Evolutionary conservation across 2,329 filamentous ascomycete species (phyloP), one percentile per base, ranked within the genome.

Genomic region (Aspergillus sp.): DNA sequence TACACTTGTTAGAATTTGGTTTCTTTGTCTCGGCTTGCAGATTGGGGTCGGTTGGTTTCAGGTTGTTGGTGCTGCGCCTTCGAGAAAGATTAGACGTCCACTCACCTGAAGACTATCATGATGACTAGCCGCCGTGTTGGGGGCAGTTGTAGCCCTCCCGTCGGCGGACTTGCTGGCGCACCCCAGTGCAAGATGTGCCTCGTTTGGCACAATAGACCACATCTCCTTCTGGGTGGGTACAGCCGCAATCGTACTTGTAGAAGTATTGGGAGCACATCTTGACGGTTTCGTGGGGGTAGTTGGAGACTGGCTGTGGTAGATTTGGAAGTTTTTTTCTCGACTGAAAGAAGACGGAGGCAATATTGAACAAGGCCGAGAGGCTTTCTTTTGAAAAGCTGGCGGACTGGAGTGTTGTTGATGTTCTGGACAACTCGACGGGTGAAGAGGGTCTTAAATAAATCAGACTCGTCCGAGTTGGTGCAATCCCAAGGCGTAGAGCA

Each of bases 201-300:
- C 67, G 63, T 56, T 69, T 68, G 30, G 69, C 70, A 57, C 73
- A 75, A 48, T 63, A 64, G 34, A 75, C 71, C 4, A 73, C 64
- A n/a, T 68, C 70, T 4, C 63, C 69, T 53, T 74, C 70, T 18
- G 68, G 64, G 44, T 69, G 56, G 41, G 64, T 65, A 62, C 73
- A 75, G 41, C 72, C 72, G 57, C 73, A 75, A 59, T 71, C 71
- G 58, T 72, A 75, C 44, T 72, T 62, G 62, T 67, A 67, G 53
- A 71, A 70, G 58, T 75, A 75, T 52, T 72, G 59, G 2, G 70
- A 73, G 53, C 73, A 75, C 73, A 75, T 75, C 15, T 45, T 53
- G 44, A 34, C 20, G 26, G 22, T 41, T 39, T 39, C 34, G 12
- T 5, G 13, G 34, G 30, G 34, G 17, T 22, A 44, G 38, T 12